These are phyloP conservation scores for Penicillium cinerascens DNA, from an alignment of 495 filamentous ascomycete species.

Conservation along the genomic window DNA sequence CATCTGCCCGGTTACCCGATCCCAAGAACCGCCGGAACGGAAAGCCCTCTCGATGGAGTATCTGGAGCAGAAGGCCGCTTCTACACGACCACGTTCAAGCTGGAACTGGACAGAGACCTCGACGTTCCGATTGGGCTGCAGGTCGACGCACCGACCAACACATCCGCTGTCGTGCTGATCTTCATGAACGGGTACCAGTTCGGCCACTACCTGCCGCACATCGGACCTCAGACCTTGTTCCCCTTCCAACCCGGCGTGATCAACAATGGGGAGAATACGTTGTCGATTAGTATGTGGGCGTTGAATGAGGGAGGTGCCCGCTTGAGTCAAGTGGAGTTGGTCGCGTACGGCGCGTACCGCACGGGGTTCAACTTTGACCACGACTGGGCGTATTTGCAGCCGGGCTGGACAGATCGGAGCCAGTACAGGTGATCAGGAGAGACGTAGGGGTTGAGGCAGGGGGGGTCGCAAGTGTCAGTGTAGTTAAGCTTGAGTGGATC, in stretches of 20 bases:
- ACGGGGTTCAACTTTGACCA: constrained; percentile 43
- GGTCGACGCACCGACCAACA: constrained; percentile 22
- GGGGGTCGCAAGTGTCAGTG: constrained; percentile 4
- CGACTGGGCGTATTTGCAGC: constrained; percentile 45
- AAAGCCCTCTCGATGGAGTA: constrained; percentile 49
- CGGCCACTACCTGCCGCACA: constrained; percentile 47
- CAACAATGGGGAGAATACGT: constrained; percentile 45
- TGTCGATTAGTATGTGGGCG: constrained; percentile 48
- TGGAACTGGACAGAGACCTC: constrained; percentile 44
- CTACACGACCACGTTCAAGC: constrained; percentile 54
- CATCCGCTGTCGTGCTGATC: constrained; percentile 30
- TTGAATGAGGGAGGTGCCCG: constrained; percentile 36
- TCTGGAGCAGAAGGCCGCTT: constrained; percentile 50
- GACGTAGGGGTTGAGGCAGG: too few species aligned
- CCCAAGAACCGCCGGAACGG: constrained; percentile 31
- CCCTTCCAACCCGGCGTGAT: constrained; percentile 47
- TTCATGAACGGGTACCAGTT: constrained; percentile 48
- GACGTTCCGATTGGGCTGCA: constrained; percentile 41
- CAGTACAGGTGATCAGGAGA: constrained; percentile 17
- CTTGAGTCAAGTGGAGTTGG: constrained; percentile 34
- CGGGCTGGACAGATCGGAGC: constrained; percentile 34
- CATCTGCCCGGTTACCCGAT: constrained; percentile 58
- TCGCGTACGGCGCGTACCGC: constrained; percentile 34
- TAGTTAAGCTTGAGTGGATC: constrained; percentile 10
- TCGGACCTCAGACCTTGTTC: constrained; percentile 48